Evolutionary conservation across 768 basidiomycete genomes (phyloP).

Genomic region (Crucibulum laeve): DNA sequence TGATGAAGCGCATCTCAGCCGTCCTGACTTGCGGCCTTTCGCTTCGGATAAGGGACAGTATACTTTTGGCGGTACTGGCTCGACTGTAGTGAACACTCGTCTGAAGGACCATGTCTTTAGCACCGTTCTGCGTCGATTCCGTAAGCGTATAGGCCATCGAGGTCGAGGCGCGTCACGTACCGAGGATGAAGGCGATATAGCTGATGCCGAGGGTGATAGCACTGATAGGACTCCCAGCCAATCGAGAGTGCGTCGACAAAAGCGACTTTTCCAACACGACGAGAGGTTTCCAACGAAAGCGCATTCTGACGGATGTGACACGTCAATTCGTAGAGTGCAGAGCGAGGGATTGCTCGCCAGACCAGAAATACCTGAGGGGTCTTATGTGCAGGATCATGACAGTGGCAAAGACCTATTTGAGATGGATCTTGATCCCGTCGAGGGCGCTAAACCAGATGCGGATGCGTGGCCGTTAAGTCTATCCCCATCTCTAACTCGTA

Average conservation of each 20-base stretch:
- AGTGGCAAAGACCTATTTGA: constrained; percentile 33
- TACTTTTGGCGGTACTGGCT: constrained; percentile 86
- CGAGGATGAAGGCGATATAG: constrained; percentile 50
- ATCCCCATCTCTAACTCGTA: constrained; percentile 33
- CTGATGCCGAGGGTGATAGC: constrained; percentile 19
- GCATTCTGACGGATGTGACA: constrained; percentile 28
- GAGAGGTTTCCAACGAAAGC: constrained; percentile 31
- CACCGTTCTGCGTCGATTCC: constrained; percentile 75
- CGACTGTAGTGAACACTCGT: constrained; percentile 89
- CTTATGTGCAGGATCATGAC: constrained; percentile 20
- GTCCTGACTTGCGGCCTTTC: constrained; percentile 35
- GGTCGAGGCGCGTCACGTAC: constrained; percentile 32
- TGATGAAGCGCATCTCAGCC: constrained; percentile 23
- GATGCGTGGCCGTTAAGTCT: constrained; percentile 18
- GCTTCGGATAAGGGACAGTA: constrained; percentile 40
- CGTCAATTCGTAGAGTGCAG: constrained; percentile 56
- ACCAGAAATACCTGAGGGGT: constrained; percentile 22
- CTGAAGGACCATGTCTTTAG: constrained; percentile 95
- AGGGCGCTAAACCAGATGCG: constrained; percentile 11
- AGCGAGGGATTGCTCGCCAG: constrained; percentile 52
- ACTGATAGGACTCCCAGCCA: constrained; percentile 19
- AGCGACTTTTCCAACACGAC: constrained; percentile 36
- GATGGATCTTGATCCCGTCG: constrained; percentile 31
- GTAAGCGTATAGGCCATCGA: constrained; percentile 43
- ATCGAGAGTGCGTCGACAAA: constrained; percentile 20